A percentile compares a stretch with the other conserved stretches of the same genome.
These are phyloP conservation scores for Dissophora globulifera DNA, from an alignment of 192 early-diverging fungal genomes.

Conservation along the genomic window DNA sequence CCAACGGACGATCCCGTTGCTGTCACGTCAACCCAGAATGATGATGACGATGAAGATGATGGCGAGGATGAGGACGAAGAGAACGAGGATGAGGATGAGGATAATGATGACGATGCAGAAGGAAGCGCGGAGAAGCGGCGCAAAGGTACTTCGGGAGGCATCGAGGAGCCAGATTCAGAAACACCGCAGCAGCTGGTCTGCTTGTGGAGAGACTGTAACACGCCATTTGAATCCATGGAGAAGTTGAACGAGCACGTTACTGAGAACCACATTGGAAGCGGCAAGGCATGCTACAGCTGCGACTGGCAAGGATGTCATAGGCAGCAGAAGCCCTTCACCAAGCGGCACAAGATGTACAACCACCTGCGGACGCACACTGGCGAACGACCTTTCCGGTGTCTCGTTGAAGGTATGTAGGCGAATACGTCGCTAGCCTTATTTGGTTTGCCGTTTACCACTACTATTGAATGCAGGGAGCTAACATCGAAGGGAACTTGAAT, in stretches of 20 bases:
- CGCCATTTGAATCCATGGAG: conserved; percentile 55
- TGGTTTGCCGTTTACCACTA: too few species aligned
- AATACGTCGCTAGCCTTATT: not conserved
- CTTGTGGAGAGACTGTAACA: conserved; percentile 60
- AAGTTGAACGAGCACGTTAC: conserved; percentile 63
- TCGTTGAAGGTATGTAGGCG: conserved; percentile 52
- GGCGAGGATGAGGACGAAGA: conserved; percentile 36
- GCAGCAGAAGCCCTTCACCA: conserved; percentile 67
- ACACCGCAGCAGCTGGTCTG: conserved; percentile 47
- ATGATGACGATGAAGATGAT: conserved; percentile 40
- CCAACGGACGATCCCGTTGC: conserved; percentile 1
- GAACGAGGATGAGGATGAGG: conserved; percentile 24
- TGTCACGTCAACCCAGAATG: conserved; percentile 1
- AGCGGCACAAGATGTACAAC: conserved; percentile 77
- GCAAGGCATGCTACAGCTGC: conserved; percentile 64
- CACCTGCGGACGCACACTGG: conserved; percentile 80
- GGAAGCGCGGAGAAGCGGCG: conserved; percentile 1
- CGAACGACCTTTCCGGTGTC: conserved; percentile 76
- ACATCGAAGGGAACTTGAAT: not conserved
- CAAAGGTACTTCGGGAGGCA: not conserved
- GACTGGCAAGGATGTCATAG: conserved; percentile 60
- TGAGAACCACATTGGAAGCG: conserved; percentile 65
- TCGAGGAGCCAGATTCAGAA: conserved; percentile 12
- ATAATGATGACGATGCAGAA: conserved; percentile 25
- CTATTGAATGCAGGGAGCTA: not conserved